phyloP scores from a whole-genome alignment of 1,139 yeast species.

The Pichia sp. region DNA sequence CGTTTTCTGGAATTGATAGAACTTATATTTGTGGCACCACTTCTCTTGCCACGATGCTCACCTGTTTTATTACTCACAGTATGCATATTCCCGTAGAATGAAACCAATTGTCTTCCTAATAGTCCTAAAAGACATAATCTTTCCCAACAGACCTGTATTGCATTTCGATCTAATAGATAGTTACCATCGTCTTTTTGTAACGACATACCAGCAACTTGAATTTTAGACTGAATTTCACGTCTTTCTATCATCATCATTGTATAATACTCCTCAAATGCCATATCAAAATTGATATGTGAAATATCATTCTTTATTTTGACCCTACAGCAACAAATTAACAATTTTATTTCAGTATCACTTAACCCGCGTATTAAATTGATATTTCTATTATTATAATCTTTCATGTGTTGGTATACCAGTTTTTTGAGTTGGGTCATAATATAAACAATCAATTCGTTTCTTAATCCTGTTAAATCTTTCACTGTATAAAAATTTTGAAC shows the following conservation, averaged over 20 bases:
- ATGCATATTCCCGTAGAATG: background rate
- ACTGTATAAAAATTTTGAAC: conserved; percentile 51
- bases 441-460: conserved; percentile 41
- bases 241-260: conserved; percentile 45
- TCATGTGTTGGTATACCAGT: conserved; percentile 2
- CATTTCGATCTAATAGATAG: conserved; percentile 18
- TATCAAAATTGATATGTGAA: conserved; percentile 59
- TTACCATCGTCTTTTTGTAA: conserved; percentile 6
- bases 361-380: conserved; percentile 36
- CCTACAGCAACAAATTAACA: conserved; percentile 70
- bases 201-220: conserved; percentile 17
- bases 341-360: conserved; percentile 61
- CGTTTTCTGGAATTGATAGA: background rate
- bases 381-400: conserved; percentile 16
- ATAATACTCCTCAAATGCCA: conserved; percentile 73
- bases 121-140: conserved; percentile 20
- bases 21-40: background rate
- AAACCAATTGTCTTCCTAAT: conserved; percentile 7
- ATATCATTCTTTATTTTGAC: conserved; percentile 54
- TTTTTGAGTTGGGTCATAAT: conserved; percentile 23
- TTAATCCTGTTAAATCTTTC: conserved; percentile 52
- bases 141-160: conserved; percentile 27
- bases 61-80: background rate
- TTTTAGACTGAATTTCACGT: conserved; percentile 33
- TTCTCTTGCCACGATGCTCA: background rate